Percentiles rank a stretch among this genome's conserved stretches.
Conservation (phyloP, 1,284 basidiomycete genomes). For the Thelephora terrestris region DNA sequence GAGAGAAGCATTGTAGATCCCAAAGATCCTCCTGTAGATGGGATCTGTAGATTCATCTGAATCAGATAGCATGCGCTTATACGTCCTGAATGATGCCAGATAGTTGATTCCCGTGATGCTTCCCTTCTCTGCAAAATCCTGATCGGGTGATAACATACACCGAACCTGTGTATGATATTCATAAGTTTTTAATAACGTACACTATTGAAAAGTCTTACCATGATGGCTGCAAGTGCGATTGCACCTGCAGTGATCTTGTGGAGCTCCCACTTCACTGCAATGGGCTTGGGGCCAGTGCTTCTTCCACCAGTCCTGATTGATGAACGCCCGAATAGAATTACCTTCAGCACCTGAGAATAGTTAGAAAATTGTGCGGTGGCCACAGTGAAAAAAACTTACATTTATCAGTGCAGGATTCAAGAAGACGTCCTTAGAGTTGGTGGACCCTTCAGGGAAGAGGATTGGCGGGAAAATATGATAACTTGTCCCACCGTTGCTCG, state of each 20-base stretch:
- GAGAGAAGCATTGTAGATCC: background rate
- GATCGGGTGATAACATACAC: background rate
- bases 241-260: background rate
- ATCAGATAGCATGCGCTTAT: background rate
- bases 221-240: background rate
- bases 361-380: background rate
- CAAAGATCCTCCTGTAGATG: background rate
- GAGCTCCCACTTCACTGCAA: background rate
- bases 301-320: background rate
- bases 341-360: background rate
- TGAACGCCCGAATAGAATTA: background rate
- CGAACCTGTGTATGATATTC: background rate
- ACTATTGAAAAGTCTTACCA: background rate
- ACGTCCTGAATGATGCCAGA: background rate
- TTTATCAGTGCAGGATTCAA: background rate
- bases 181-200: background rate
- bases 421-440: slow-evolving; percentile 17
- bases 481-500: background rate
- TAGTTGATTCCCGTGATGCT: background rate
- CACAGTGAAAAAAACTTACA: background rate
- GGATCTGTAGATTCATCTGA: background rate
- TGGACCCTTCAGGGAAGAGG: slow-evolving; percentile 7
- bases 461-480: background rate
- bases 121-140: background rate
- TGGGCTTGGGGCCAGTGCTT: background rate